Conservation (phyloP, 257 asterid species). For the Verbena officinalis region DNA sequence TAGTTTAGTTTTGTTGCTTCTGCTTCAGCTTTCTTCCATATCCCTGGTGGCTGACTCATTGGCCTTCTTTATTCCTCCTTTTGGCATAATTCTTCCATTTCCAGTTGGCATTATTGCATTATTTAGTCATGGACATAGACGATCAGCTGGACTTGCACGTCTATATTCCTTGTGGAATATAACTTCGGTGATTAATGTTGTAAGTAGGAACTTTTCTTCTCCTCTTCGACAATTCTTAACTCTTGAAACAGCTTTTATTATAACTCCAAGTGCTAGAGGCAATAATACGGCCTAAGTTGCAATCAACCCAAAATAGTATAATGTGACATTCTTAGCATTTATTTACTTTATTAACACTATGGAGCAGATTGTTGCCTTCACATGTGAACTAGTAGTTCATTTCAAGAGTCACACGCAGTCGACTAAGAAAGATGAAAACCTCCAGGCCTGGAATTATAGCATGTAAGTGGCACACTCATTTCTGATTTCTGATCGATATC, state of each 20-base stretch:
- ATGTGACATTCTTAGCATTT: neutral
- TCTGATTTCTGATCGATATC: neutral
- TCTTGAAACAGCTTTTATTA: slow-evolving; percentile 6
- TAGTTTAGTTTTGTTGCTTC: slow-evolving; percentile 81
- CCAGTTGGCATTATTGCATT: slow-evolving; percentile 90
- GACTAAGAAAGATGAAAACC: slow-evolving; percentile 42
- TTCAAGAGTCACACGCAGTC: slow-evolving; percentile 63
- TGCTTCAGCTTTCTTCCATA: slow-evolving; percentile 84
- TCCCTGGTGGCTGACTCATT: slow-evolving; percentile 61
- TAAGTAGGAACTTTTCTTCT: slow-evolving; percentile 44
- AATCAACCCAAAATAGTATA: neutral
- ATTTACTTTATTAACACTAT: slow-evolving; percentile 23
- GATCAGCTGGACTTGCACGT: slow-evolving; percentile 86
- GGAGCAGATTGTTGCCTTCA: slow-evolving; percentile 70
- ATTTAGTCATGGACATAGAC: slow-evolving; percentile 82
- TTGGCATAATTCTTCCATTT: slow-evolving; percentile 82
- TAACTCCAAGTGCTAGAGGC: neutral
- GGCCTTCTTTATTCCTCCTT: slow-evolving; percentile 75
- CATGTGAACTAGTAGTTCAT: slow-evolving; percentile 68
- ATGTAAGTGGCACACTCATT: slow-evolving; percentile 51
- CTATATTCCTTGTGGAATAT: slow-evolving; percentile 86
- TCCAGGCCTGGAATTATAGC: slow-evolving; percentile 73
- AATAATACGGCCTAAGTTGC: neutral
- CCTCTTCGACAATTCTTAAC: slow-evolving; percentile 7
- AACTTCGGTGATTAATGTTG: slow-evolving; percentile 74